Percentiles rank a stretch among this genome's conserved stretches.
These are phyloP conservation scores for Bigelowiella natans DNA, from an alignment of 78 protist genomes.

Conservation along the genomic window DNA sequence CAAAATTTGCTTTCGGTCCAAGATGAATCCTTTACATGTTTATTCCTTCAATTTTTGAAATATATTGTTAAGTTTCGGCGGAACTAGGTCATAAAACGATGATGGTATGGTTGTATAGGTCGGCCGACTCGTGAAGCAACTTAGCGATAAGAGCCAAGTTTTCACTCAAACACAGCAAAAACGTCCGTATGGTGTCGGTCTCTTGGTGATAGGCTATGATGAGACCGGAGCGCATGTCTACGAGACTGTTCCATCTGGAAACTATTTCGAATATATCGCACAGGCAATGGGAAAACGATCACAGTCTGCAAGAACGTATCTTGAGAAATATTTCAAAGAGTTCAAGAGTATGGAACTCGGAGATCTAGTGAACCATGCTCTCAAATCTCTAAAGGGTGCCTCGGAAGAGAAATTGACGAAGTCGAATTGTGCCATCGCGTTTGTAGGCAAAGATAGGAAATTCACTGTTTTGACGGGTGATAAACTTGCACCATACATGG, in stretches of 20 bases:
- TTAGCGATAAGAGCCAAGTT: background rate
- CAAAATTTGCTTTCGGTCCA: too few relatives aligned
- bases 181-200: constrained; percentile 93
- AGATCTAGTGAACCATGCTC: background rate
- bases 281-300: constrained; percentile 86
- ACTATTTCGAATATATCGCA: constrained; percentile 72
- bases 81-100: too few relatives aligned
- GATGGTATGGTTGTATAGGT: too few relatives aligned
- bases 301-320: constrained; percentile 86
- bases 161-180: constrained; percentile 53
- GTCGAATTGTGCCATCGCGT: background rate
- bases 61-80: too few relatives aligned
- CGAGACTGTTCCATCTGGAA: constrained; percentile 83
- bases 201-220: constrained; percentile 82
- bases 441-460: background rate
- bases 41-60: too few relatives aligned
- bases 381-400: background rate
- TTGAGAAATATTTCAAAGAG: constrained; percentile 68
- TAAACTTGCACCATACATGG: background rate
- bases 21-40: too few relatives aligned
- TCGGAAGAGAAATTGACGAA: background rate
- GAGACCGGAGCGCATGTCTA: constrained; percentile 70
- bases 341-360: constrained; percentile 19
- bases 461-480: background rate
- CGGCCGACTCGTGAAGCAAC: background rate